phyloP scores from a whole-genome alignment of 2,329 filamentous ascomycete genomes.

The Colletotrichum shisoi region DNA sequence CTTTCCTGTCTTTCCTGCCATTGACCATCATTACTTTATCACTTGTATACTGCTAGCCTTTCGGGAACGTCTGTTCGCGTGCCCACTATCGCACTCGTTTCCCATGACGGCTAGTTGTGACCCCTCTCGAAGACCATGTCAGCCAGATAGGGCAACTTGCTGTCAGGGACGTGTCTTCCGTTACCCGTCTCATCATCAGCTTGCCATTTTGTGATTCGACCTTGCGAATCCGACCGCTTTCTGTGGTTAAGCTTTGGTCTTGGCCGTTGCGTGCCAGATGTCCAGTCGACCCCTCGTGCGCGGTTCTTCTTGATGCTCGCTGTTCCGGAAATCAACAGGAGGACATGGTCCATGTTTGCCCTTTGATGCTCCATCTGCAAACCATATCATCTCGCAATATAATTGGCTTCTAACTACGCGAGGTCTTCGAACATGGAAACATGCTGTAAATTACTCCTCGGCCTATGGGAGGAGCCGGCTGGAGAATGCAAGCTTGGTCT shows the following conservation, averaged over 20 bases:
- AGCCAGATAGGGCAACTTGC: slow-evolving; percentile 18
- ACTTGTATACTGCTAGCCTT: neutral
- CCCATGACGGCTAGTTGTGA: neutral
- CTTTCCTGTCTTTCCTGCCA: slow-evolving; percentile 21
- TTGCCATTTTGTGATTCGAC: neutral
- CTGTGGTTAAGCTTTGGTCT: neutral
- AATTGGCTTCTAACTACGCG: neutral
- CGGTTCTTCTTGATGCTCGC: neutral
- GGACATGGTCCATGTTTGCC: neutral
- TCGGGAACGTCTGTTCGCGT: slow-evolving; percentile 24
- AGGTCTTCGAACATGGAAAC: neutral
- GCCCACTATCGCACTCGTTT: neutral
- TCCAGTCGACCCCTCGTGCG: neutral
- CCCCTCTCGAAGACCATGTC: slow-evolving; percentile 4
- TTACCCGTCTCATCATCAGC: neutral
- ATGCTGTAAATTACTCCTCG: too few relatives aligned
- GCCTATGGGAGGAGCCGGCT: neutral
- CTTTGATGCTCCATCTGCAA: neutral
- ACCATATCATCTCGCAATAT: neutral
- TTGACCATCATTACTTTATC: neutral
- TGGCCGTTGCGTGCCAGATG: neutral
- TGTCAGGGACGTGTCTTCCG: neutral
- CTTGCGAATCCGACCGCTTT: slow-evolving; percentile 8
- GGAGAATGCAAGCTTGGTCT: neutral
- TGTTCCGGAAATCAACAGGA: neutral